Evolutionary conservation across 1,284 basidiomycete genomes (phyloP), one percentile per base, ranked within the genome.

Genomic region (Ustilago curta): DNA sequence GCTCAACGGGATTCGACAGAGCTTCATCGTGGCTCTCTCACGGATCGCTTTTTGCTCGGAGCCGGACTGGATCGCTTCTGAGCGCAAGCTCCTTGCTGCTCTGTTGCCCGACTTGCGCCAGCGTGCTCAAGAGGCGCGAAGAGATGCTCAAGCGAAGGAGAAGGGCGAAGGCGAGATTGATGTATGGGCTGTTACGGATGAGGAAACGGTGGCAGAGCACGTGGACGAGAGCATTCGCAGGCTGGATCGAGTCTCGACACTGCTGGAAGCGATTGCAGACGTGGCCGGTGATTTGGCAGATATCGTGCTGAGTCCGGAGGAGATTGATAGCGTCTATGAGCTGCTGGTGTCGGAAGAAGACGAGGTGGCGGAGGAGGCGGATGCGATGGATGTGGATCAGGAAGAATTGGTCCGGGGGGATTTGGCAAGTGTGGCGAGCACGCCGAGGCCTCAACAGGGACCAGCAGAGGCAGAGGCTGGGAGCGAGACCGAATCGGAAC

Each of bases 1-100:
- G 63, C 62, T 81, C 39, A 81, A 83, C 55, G 81, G 81, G 16
- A 76, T 83, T 29, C 71, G 72, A 11, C 75, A 80, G 57, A 78
- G 71, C 16, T 83, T 80, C 42, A 57, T 81, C 39, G 75, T 81
- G 3, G 64, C 78, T 2, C 51, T 83, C 11, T 66, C 60, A 5
- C 65, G 79, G 29, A 69, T 81, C 19, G 81, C 81, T 0, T 83
- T 78, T 56, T 76, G 77, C 21, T 39, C 63, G 1, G 81, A 81
- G 44, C 81, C 81, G 16, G 68, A 71, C 31, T 83, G 81, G 81
- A 68, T 83, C 11, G 59, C 43, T 9, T 7, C 39, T 5, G 71
- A 74, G 52, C 61, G 69, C 25, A 62, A 58, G 39, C 31, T 71
- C 7, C 45, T 71, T 3, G 51, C 40, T 8, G 21, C 49, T 12